These are phyloP conservation scores for Exophiala sp. DNA, from an alignment of 2,329 filamentous ascomycete species.

Conservation along the genomic window DNA sequence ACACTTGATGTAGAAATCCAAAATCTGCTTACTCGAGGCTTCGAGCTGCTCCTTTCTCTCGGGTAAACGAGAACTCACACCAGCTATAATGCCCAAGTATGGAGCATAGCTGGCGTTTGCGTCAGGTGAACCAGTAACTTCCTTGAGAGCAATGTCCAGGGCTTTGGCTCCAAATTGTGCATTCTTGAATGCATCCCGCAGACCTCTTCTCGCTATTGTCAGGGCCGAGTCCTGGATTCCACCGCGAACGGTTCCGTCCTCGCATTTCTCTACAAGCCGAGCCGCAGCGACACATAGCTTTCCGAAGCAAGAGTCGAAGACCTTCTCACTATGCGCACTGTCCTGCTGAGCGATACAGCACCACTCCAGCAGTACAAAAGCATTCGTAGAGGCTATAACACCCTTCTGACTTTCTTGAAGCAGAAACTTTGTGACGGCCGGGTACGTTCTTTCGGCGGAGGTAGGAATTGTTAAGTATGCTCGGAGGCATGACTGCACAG, in stretches of 20 bases:
- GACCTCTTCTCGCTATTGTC: constrained; percentile 71
- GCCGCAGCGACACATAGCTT: constrained; percentile 68
- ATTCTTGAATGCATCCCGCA: constrained; percentile 68
- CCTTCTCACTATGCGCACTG: constrained; percentile 57
- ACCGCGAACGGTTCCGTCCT: constrained; percentile 61
- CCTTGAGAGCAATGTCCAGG: constrained; percentile 60
- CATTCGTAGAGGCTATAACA: constrained; percentile 72
- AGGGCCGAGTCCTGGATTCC: constrained; percentile 70
- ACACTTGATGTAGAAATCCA: constrained; percentile 80
- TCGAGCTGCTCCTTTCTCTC: constrained; percentile 61
- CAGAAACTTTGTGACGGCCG: constrained; percentile 59
- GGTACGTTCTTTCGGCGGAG: constrained; percentile 38
- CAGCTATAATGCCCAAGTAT: constrained; percentile 80
- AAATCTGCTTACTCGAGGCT: constrained; percentile 66
- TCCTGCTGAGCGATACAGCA: constrained; percentile 74
- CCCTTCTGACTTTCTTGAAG: constrained; percentile 71
- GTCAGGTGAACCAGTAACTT: constrained; percentile 65
- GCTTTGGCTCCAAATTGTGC: constrained; percentile 57
- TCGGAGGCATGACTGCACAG: constrained; percentile 75
- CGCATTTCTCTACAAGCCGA: constrained; percentile 72
- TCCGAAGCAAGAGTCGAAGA: constrained; percentile 52
- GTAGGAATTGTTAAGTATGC: constrained; percentile 60
- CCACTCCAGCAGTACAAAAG: constrained; percentile 91
- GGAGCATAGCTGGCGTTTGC: constrained; percentile 67
- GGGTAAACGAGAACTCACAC: constrained; percentile 72